Base-by-base conservation (phyloP, 768 basidiomycete species). In the Lentinula sp. region DNA sequence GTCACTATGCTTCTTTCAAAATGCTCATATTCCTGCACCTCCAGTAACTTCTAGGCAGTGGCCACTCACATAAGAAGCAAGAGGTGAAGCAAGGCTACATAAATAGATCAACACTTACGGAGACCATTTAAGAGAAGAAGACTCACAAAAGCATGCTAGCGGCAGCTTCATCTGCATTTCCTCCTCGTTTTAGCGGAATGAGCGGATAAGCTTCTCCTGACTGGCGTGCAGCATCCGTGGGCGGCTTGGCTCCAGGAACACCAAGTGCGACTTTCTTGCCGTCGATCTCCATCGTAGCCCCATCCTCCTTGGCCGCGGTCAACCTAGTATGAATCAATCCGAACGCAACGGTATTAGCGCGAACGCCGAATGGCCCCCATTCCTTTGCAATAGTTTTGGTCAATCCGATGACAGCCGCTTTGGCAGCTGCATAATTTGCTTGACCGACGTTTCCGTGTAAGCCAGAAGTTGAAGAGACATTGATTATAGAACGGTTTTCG, bases 341-440 rank as follows among this genome's bases (percentile, higher is more conserved):
- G 65, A 83, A 93, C 3, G 91, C 91, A 46, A 94, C 74, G 2
- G 87, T 87, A 75, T 94, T 93, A 32, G 88, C 88, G 54, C 91
- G 88, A 20, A 93, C 90, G 65, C 86, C 87, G 72, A 87, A 92
- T 3, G 78, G 73, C 35, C 92, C 92, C 91, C 91, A 94, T 69
- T 94, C 92, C 70, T 93, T 94, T 52, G 86, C 85, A 64, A 91
- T 85, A 43, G 91, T 93, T 78, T 93, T 93, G 42, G 91, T 90
- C 57, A 93, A 75, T 13, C 91, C 92, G 61, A 87, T 67, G 43
- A 93, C 85, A 7, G 87, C 91, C 12, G 90, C 76, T 68, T 92
- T 93, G 62, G 88, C 91, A 1, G 90, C 82, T 23, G 91, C 85
- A 66, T 91, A 92, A 74, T 93, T 93, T 15, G 79, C 85, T 72